Conservation (phyloP, 1,284 basidiomycete species). For the Malassezia japonica region DNA sequence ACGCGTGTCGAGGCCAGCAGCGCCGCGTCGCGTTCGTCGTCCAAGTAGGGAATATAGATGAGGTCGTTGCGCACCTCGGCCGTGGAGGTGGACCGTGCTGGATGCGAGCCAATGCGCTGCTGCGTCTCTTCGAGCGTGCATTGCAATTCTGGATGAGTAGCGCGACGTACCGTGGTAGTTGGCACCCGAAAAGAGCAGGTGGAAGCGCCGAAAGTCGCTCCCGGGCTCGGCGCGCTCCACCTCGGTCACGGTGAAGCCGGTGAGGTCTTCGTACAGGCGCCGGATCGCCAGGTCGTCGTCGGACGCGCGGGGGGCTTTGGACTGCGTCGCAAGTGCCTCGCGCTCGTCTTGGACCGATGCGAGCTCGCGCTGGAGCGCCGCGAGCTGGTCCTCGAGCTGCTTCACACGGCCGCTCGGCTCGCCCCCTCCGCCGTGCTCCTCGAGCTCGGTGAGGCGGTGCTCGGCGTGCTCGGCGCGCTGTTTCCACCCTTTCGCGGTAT, state of each 20-base stretch:
- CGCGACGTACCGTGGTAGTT: slow-evolving; percentile 29
- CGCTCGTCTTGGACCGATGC: not conserved
- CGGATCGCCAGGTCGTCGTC: slow-evolving; percentile 35
- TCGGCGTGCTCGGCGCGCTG: slow-evolving; percentile 18
- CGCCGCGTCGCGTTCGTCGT: slow-evolving; percentile 31
- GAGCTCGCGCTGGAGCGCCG: slow-evolving; percentile 1
- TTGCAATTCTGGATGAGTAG: slow-evolving; percentile 21
- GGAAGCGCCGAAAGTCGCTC: slow-evolving; percentile 21
- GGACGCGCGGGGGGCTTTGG: too few relatives aligned
- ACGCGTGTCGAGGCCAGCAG: slow-evolving; percentile 16
- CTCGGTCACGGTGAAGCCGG: slow-evolving; percentile 34
- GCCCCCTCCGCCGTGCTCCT: not conserved
- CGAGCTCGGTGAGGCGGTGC: slow-evolving; percentile 11
- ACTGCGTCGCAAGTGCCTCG: too few relatives aligned
- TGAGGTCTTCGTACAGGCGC: slow-evolving; percentile 44
- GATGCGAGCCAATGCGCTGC: not conserved
- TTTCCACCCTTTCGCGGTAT: slow-evolving; percentile 12
- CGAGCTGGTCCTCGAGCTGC: slow-evolving; percentile 4
- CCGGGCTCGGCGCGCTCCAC: slow-evolving; percentile 21
- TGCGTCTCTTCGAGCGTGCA: slow-evolving; percentile 35
- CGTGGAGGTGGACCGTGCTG: not conserved
- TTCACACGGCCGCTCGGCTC: not conserved
- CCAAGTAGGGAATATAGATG: slow-evolving; percentile 38
- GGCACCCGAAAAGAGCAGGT: slow-evolving; percentile 32
- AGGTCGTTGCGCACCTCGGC: slow-evolving; percentile 27